Evolutionary conservation across 2,329 filamentous ascomycete genomes (phyloP).

Genomic region (Stagonosporopsis chrysanthemi): DNA sequence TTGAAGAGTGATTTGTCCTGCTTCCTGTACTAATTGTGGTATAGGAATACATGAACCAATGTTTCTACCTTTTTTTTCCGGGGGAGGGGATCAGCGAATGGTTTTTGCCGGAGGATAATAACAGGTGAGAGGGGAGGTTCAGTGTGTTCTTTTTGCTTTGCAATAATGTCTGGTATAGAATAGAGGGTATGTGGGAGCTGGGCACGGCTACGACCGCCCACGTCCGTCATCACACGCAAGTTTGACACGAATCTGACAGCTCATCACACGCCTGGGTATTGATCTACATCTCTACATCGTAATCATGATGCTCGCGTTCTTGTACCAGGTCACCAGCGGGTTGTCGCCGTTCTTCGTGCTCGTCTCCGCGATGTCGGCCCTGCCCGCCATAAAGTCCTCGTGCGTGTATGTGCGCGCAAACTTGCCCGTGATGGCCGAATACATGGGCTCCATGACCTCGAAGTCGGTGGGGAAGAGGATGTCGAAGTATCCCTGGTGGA

Average conservation of each 20-base stretch:
- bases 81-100: no score
- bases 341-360: conserved; percentile 91
- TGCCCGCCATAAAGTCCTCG: conserved; percentile 87
- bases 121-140: no score
- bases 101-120: not conserved
- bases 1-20: conserved; percentile 7
- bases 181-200: no score
- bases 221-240: not conserved
- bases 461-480: conserved; percentile 99
- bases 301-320: conserved; percentile 91
- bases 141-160: not conserved
- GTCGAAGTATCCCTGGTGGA: conserved; percentile 98
- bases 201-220: no score
- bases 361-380: conserved; percentile 91
- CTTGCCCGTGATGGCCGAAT: conserved; percentile 91
- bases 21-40: conserved; percentile 19
- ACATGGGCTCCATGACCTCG: conserved; percentile 86
- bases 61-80: conserved; percentile 18
- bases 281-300: conserved; percentile 67
- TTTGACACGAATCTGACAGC: not conserved
- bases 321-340: conserved; percentile 89
- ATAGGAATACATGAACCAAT: conserved; percentile 24
- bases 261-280: conserved; percentile 1
- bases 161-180: no score
- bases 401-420: conserved; percentile 85